Base-by-base conservation (phyloP, 2,329 filamentous ascomycete species). In the Xylariaceae sp. region DNA sequence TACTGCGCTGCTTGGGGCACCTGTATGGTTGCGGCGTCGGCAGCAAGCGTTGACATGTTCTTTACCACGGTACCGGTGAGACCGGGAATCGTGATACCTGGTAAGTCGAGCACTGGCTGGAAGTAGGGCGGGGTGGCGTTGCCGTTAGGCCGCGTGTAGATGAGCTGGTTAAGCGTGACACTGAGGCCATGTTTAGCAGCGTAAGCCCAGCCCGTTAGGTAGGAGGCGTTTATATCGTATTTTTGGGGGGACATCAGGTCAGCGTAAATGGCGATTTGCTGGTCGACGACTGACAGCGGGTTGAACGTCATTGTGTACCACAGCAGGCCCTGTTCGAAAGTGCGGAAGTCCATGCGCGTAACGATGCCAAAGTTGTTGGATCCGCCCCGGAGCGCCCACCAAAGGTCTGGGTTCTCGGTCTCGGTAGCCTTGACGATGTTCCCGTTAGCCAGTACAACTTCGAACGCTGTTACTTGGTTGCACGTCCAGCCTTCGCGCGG, bases 391-490 rank as follows among this genome's bases (percentile, higher is more conserved):
- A 67, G 59, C 1, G 43, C 61, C 21, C 37, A 50, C 10, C 45
- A 58, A 1, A 67, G 42, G 13, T 63, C 62, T 1, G 18, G 13
- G 33, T 65, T 56, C 9, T 45, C 13, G 10, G 20, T 27, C 16
- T 46, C 50, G 15, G 47, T 53, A 8, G 54, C 62, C 9, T 50
- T 29, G 23, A 81, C 68, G 10, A 82, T 68, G 0, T 64, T 54
- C 0, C 80, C 79, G 9, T 72, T 69, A 0, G 75, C 73, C 1
- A 80, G 68, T 0, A 83, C 79, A 7, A 83, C 69, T 57, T 81
- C 69, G 42, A 70, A 80, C 23, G 70, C 72, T 24, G 63, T 59
- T 9, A 80, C 72, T 13, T 73, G 77, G 60, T 81, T 78, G 50
- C 75, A 78, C 6, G 72, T 75, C 64, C 75, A 77, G 3, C 81